phyloP scores from a whole-genome alignment of 2,329 filamentous ascomycete species.

The Colletotrichum costaricense region DNA sequence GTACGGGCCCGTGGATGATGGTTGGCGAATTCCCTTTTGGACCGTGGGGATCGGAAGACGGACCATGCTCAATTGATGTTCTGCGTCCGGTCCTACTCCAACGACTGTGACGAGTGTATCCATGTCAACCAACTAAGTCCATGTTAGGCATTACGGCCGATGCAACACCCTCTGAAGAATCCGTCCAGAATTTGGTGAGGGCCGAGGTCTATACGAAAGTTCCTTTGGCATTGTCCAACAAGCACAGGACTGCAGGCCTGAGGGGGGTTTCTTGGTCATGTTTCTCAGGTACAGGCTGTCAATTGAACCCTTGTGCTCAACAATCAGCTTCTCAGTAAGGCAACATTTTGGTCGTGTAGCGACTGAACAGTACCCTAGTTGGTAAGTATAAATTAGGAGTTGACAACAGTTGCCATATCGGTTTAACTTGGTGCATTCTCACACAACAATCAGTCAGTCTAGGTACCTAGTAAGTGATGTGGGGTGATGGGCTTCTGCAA shows the following conservation, averaged over 20 bases:
- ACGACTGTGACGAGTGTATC: neutral
- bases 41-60: neutral
- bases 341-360: neutral
- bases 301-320: neutral
- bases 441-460: neutral
- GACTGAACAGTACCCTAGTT: neutral
- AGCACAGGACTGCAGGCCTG: no score
- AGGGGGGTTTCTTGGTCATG: no score
- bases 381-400: neutral
- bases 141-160: neutral
- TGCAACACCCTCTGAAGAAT: neutral
- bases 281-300: neutral
- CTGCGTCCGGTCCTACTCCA: neutral
- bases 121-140: neutral
- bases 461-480: no score
- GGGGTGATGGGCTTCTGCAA: no score
- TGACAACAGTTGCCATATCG: neutral
- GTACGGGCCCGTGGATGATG: no score
- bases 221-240: neutral
- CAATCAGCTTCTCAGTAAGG: neutral
- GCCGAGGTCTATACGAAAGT: neutral
- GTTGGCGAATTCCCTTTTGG: neutral
- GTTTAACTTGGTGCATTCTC: neutral
- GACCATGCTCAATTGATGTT: neutral
- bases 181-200: neutral